phyloP scores from a whole-genome alignment of 2,329 filamentous ascomycete genomes.

The Rosellinia necatrix region DNA sequence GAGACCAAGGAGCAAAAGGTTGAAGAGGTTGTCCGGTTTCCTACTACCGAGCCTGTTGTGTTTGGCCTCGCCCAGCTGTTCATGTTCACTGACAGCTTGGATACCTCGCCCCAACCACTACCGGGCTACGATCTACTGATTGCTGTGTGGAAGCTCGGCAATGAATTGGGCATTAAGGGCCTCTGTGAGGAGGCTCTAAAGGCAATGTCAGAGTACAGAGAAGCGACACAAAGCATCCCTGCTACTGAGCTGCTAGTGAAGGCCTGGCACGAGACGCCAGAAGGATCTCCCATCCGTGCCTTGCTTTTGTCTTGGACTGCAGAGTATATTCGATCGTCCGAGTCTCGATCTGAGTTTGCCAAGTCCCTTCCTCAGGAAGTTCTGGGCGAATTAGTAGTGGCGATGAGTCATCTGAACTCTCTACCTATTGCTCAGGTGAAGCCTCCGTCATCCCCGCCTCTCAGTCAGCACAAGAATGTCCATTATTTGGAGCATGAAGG shows the following conservation, averaged over 20 bases:
- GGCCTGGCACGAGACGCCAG: constrained; percentile 66
- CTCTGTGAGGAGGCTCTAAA: constrained; percentile 61
- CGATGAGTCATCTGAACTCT: constrained; percentile 61
- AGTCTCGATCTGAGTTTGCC: constrained; percentile 61
- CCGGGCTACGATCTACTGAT: constrained; percentile 61
- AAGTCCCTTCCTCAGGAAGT: constrained; percentile 66
- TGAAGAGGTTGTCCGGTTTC: constrained; percentile 56
- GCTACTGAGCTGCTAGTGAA: constrained; percentile 62
- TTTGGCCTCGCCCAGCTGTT: constrained; percentile 62
- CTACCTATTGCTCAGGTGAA: constrained; percentile 42
- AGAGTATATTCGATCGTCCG: constrained; percentile 65
- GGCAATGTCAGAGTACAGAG: constrained; percentile 61
- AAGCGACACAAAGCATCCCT: constrained; percentile 59
- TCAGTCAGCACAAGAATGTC: constrained; percentile 49
- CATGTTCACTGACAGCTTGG: constrained; percentile 56
- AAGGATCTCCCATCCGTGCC: constrained; percentile 62
- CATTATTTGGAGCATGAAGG: constrained; percentile 53
- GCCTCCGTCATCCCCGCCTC: constrained; percentile 28
- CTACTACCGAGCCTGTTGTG: constrained; percentile 52
- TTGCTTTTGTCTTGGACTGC: constrained; percentile 66
- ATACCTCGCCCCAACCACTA: constrained; percentile 46
- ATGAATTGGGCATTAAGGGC: constrained; percentile 56
- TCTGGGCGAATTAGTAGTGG: constrained; percentile 64
- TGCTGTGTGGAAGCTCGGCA: constrained; percentile 60
- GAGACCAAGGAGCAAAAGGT: constrained; percentile 45